Evolutionary conservation across 1,284 basidiomycete species (phyloP), one percentile per base, ranked within the genome.

Genomic region (Heterobasidion irregulare): DNA sequence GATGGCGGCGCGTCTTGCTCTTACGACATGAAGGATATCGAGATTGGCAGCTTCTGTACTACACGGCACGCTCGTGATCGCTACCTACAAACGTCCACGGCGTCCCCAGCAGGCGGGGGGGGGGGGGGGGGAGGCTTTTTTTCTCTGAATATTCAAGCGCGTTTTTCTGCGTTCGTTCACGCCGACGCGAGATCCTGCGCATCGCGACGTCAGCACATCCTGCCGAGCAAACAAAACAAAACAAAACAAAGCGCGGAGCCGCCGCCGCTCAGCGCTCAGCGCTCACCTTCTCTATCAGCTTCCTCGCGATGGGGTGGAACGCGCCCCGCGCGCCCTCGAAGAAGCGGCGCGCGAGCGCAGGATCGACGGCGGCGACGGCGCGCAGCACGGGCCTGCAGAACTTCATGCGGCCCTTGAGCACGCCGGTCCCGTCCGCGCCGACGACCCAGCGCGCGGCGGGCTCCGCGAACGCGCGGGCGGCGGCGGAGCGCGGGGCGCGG

Each of bases 231-330:
- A 26, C 19, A 26, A 26, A 26, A 26, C 19, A 26, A 26, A 26
- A 26, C 19, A 26, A 26, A 26, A 3, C 38, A 41, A 9, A 2
- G 38, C 9, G 38, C 38, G 5, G 38, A 15, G 9, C 38, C 38
- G 38, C 38, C n/a, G n/a, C n/a, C n/a, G n/a, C n/a, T n/a, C n/a
- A n/a, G n/a, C n/a, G n/a, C n/a, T n/a, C n/a, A n/a, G n/a, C 4
- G 38, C 67, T 44, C 57, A 87, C 89, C 80, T 86, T 87, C 59
- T 86, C 85, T 60, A 92, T 86, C 63, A 89, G 62, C 64, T 75
- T 79, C 61, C 79, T 72, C 33, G 89, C 89, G 57, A 92, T 89
- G 0, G 89, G 86, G 69, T 92, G 89, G 74, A 91, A 93, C 26
- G 75, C 73, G 9, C 66, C 66, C 66, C 79, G 80, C 58, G 79